Conservation (phyloP, 371 early-diverging fungal genomes). For the Mortierella sp. region DNA sequence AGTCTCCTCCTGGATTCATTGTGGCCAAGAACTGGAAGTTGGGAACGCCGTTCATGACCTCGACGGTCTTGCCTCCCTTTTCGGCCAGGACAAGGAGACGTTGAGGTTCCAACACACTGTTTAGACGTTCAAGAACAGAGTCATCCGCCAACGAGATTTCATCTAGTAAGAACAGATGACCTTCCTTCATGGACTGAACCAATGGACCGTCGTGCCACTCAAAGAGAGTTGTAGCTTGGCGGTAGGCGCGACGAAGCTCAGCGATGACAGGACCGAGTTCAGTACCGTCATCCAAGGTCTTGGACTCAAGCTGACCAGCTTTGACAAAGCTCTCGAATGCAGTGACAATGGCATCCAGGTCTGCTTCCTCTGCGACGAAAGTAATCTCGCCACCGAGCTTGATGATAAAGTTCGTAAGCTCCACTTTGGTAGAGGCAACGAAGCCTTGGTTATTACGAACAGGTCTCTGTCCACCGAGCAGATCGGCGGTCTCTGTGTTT, state of each 20-base stretch:
- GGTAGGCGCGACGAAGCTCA: conserved; percentile 45
- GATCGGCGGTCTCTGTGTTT: conserved; percentile 97
- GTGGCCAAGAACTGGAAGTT: conserved; percentile 98
- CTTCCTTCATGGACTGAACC: conserved; percentile 93
- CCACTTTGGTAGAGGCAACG: conserved; percentile 59
- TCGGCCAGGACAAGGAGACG: conserved; percentile 95
- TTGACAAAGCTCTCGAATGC: conserved; percentile 54
- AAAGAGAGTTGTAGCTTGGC: conserved; percentile 75
- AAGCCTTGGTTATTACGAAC: conserved; percentile 76
- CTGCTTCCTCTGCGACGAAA: conserved; percentile 45
- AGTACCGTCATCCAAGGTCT: conserved; percentile 43
- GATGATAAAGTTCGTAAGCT: conserved; percentile 46
- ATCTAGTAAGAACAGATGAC: conserved; percentile 97
- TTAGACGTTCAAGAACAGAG: conserved; percentile 99
- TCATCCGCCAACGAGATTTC: conserved; percentile 99
- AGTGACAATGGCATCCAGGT: conserved; percentile 43
- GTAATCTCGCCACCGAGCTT: conserved; percentile 29
- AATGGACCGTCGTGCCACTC: conserved; percentile 98
- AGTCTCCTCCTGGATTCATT: conserved; percentile 99
- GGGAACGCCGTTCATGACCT: conserved; percentile 77
- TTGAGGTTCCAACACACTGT: conserved; percentile 96
- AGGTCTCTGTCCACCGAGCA: conserved; percentile 98
- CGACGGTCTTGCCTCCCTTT: conserved; percentile 82
- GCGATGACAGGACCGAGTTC: conserved; percentile 30
- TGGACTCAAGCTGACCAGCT: conserved; percentile 32